Evolutionary conservation across 768 basidiomycete species (phyloP).

Genomic region (Terana coerulea): DNA sequence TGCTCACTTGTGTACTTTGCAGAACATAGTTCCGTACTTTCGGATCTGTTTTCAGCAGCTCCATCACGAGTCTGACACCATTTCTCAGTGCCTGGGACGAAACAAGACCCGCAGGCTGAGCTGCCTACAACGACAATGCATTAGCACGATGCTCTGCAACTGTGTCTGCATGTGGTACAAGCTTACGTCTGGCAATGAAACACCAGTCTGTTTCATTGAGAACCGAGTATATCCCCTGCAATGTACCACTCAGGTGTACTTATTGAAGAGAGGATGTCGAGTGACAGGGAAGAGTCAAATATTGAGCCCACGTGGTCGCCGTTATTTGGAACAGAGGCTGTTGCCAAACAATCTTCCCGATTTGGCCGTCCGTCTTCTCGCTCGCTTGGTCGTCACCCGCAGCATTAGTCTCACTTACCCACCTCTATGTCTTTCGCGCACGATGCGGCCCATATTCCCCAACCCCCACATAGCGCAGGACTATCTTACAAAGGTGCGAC

Average conservation of each 20-base stretch:
- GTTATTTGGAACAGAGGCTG: slow-evolving; percentile 6
- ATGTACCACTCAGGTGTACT: no score
- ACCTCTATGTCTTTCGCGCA: slow-evolving; percentile 15
- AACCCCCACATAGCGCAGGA: slow-evolving; percentile 60
- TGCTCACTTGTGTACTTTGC: background rate
- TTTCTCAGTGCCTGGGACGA: no score
- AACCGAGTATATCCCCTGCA: no score
- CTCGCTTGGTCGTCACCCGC: background rate
- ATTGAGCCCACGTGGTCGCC: slow-evolving; percentile 2
- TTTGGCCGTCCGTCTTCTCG: background rate
- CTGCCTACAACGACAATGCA: no score
- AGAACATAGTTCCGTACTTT: background rate
- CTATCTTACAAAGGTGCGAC: slow-evolving; percentile 39
- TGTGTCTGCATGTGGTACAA: no score
- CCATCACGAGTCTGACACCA: no score
- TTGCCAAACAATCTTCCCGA: slow-evolving; percentile 6
- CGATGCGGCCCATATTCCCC: slow-evolving; percentile 37
- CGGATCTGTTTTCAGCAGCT: background rate
- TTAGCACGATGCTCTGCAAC: no score
- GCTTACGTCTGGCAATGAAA: no score
- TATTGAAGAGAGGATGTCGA: no score
- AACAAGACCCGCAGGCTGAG: no score
- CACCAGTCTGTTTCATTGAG: no score
- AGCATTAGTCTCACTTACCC: background rate
- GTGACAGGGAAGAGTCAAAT: background rate